Evolutionary conservation across 2,329 filamentous ascomycete species (phyloP).

Genomic region (Teratosphaeria gauchensis): DNA sequence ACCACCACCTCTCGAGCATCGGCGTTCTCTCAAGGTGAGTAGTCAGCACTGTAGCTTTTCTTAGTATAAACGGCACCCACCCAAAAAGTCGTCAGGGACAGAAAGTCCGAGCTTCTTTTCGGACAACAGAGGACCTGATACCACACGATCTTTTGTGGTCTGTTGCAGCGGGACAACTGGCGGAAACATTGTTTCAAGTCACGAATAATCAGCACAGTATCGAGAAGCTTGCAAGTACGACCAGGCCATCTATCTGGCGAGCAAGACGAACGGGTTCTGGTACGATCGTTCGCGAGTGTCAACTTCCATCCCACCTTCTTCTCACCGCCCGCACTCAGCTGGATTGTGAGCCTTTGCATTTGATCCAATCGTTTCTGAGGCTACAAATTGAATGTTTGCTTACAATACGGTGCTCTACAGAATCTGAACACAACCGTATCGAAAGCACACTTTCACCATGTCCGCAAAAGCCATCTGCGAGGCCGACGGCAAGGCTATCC

Average conservation of each 20-base stretch:
- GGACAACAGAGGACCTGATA: not conserved
- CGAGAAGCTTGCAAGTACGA: not conserved
- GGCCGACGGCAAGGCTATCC: slow-evolving; percentile 99
- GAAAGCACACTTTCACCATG: slow-evolving; percentile 41
- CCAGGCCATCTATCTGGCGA: not conserved
- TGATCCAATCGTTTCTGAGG: not conserved
- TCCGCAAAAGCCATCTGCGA: slow-evolving; percentile 96
- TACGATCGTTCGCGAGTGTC: not conserved
- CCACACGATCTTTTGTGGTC: not conserved
- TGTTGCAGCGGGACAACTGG: not conserved
- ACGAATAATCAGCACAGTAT: not conserved
- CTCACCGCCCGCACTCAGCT: not conserved
- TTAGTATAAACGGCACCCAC: not conserved
- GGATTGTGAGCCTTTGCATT: not conserved
- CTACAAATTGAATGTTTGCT: not conserved
- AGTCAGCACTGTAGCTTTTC: slow-evolving; percentile 1
- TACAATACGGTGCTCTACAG: not conserved
- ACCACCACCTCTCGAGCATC: not conserved
- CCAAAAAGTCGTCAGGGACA: not conserved
- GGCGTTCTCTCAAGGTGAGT: slow-evolving; percentile 2
- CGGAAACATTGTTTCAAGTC: not conserved
- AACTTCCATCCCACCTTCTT: not conserved
- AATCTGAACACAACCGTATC: not conserved
- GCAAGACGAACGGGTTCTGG: not conserved
- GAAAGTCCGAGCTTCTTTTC: not conserved